Evolutionary conservation across 768 basidiomycete genomes (phyloP).

Genomic region (Hericium erinaceus): DNA sequence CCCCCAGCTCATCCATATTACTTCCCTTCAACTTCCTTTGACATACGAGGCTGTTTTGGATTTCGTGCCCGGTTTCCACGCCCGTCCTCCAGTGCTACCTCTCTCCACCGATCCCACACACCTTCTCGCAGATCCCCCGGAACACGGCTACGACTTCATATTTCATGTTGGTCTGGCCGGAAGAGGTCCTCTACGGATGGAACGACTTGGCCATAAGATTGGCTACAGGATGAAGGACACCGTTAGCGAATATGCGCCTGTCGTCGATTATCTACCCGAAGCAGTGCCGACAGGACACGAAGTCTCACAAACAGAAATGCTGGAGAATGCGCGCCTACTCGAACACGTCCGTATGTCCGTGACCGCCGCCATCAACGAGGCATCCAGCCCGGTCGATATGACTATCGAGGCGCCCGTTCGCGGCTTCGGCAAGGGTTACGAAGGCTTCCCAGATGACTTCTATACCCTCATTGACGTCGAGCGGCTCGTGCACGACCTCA

Average conservation of each 20-base stretch:
- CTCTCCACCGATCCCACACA: slow-evolving; percentile 20
- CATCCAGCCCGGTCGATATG: slow-evolving; percentile 3
- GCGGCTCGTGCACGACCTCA: slow-evolving; percentile 42
- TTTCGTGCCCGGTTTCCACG: slow-evolving; percentile 48
- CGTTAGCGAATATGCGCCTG: slow-evolving; percentile 44
- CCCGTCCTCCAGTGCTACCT: slow-evolving; percentile 41
- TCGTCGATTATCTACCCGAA: slow-evolving; percentile 21
- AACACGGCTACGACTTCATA: slow-evolving; percentile 57
- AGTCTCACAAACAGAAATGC: slow-evolving; percentile 29
- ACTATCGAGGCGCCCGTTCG: slow-evolving; percentile 10
- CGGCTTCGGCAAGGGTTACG: slow-evolving; percentile 32
- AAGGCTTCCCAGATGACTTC: slow-evolving; percentile 41
- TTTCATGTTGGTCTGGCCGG: slow-evolving; percentile 66
- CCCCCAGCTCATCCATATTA: slow-evolving; percentile 44
- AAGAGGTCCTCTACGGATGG: slow-evolving; percentile 60
- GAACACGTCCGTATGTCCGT: slow-evolving; percentile 6
- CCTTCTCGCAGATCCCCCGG: slow-evolving; percentile 32
- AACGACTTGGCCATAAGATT: slow-evolving; percentile 53
- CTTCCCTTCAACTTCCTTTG: slow-evolving; percentile 49
- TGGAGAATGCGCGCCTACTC: slow-evolving; percentile 23
- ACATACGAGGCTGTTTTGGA: slow-evolving; percentile 49
- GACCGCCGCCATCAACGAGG: neutral
- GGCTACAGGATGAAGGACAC: slow-evolving; percentile 69
- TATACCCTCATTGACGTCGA: slow-evolving; percentile 46
- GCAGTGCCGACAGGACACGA: slow-evolving; percentile 2